Conservation (phyloP, 306 rosid species). For the Fagus sylvatica region DNA sequence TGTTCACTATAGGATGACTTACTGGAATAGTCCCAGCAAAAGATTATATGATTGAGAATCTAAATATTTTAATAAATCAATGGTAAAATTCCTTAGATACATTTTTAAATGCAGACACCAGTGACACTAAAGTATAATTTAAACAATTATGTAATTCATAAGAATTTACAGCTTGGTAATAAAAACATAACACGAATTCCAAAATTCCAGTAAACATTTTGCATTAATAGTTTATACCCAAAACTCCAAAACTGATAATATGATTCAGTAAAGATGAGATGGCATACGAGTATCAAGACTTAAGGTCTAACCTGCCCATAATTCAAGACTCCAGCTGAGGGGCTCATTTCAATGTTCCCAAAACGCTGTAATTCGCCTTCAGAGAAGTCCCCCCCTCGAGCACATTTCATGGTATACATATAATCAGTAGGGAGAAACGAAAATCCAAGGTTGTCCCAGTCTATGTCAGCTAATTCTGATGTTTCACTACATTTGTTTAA, state of each 20-base stretch:
- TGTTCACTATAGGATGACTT: no score
- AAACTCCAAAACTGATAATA: not conserved
- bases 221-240: not conserved
- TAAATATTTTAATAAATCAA: not conserved
- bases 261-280: not conserved
- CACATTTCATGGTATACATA: slow-evolving; percentile 80
- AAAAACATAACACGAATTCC: not conserved
- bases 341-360: slow-evolving; percentile 88
- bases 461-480: slow-evolving; percentile 59
- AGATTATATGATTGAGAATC: not conserved
- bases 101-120: not conserved
- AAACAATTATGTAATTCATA: not conserved
- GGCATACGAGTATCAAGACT: not conserved
- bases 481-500: slow-evolving; percentile 37
- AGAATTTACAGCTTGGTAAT: not conserved
- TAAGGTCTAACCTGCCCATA: slow-evolving; percentile 78
- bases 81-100: not conserved
- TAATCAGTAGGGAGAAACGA: slow-evolving; percentile 76
- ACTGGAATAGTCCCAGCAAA: not conserved
- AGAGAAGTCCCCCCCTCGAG: slow-evolving; percentile 59
- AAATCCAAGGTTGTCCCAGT: slow-evolving; percentile 95
- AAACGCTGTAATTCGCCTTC: slow-evolving; percentile 79
- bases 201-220: not conserved
- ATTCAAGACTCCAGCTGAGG: slow-evolving; percentile 86
- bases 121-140: not conserved